phyloP scores from a whole-genome alignment of 2,329 filamentous ascomycete genomes.

The Colletotrichum limetticola region DNA sequence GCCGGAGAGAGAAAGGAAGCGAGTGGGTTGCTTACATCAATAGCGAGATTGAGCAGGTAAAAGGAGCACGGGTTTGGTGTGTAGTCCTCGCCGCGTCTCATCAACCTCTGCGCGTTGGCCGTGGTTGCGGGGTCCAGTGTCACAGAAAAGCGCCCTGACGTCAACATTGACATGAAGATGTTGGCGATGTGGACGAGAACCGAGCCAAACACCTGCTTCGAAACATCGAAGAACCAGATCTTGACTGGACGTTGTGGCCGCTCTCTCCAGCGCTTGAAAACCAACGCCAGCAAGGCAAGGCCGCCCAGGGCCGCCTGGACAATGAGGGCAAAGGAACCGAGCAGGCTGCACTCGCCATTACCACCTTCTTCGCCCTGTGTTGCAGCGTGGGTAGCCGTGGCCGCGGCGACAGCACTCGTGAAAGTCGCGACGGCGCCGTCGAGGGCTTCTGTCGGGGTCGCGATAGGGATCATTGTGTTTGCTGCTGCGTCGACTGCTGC shows the following conservation, averaged over 20 bases:
- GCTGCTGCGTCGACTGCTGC: slow-evolving; percentile 11
- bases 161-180: slow-evolving; percentile 95
- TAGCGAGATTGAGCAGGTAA: slow-evolving; percentile 92
- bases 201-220: slow-evolving; percentile 96
- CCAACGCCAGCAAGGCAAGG: slow-evolving; percentile 85
- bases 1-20: background rate
- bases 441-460: slow-evolving; percentile 34
- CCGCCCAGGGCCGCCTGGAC: slow-evolving; percentile 89
- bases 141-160: slow-evolving; percentile 83
- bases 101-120: slow-evolving; percentile 48
- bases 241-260: slow-evolving; percentile 90
- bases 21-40: slow-evolving; percentile 79
- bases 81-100: slow-evolving; percentile 63
- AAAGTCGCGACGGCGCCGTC: slow-evolving; percentile 42
- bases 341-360: slow-evolving; percentile 82
- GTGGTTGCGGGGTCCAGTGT: slow-evolving; percentile 61
- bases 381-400: slow-evolving; percentile 41
- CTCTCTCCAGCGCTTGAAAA: slow-evolving; percentile 94
- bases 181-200: slow-evolving; percentile 92
- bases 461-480: slow-evolving; percentile 22
- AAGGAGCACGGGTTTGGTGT: slow-evolving; percentile 95
- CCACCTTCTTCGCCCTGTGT: slow-evolving; percentile 53
- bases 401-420: slow-evolving; percentile 41
- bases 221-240: slow-evolving; percentile 98
- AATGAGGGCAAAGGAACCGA: slow-evolving; percentile 90